Conservation (phyloP, 495 filamentous ascomycete genomes). For the Evernia prunastri region DNA sequence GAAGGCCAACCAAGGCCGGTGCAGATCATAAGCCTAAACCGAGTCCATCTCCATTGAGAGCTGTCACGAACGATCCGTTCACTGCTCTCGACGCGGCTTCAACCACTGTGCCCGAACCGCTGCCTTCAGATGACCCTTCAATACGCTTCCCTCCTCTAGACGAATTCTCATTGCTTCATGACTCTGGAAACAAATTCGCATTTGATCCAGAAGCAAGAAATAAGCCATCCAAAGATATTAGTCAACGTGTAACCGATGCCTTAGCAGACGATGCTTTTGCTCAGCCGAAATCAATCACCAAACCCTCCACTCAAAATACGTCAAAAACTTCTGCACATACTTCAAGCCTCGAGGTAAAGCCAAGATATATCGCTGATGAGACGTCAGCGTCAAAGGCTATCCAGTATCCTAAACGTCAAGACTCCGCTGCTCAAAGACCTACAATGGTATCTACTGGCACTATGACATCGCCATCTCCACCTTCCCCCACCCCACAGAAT, state of each 20-base stretch:
- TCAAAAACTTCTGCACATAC: slow-evolving; percentile 26
- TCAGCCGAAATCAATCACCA: slow-evolving; percentile 38
- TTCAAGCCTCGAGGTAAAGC: background rate
- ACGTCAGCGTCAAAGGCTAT: slow-evolving; percentile 22
- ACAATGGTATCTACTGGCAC: slow-evolving; percentile 88
- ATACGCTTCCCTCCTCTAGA: slow-evolving; percentile 85
- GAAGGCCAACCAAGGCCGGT: slow-evolving; percentile 60
- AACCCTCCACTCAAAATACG: slow-evolving; percentile 26
- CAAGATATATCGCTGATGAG: slow-evolving; percentile 4
- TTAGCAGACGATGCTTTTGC: slow-evolving; percentile 87
- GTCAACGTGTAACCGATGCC: slow-evolving; percentile 69
- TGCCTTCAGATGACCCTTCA: slow-evolving; percentile 64
- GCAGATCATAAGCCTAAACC: slow-evolving; percentile 47
- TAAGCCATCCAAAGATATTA: slow-evolving; percentile 51
- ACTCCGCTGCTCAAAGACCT: slow-evolving; percentile 54
- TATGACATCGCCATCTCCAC: slow-evolving; percentile 74
- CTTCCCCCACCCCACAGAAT: slow-evolving; percentile 44
- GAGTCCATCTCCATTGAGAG: slow-evolving; percentile 67
- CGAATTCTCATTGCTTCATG: slow-evolving; percentile 85
- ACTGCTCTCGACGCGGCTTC: slow-evolving; percentile 69
- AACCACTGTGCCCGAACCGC: slow-evolving; percentile 41
- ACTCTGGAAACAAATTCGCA: slow-evolving; percentile 81
- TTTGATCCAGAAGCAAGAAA: slow-evolving; percentile 56
- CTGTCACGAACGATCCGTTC: slow-evolving; percentile 77
- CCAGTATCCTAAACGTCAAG: slow-evolving; percentile 33